phyloP scores from a whole-genome alignment of 345 rosid genomes.

The Bruguiera sexangula region DNA sequence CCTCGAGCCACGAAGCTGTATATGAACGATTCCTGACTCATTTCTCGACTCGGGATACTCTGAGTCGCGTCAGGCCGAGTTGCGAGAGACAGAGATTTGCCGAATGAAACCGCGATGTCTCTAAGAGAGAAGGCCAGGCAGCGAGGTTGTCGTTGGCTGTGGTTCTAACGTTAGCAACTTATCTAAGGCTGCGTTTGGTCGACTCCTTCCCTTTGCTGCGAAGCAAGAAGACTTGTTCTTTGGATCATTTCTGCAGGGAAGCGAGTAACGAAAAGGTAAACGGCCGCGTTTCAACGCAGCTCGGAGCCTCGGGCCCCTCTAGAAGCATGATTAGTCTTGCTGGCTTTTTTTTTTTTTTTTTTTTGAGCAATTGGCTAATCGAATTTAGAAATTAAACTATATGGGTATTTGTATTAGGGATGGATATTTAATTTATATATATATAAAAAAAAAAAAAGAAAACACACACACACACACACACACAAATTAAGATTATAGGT shows the following conservation, averaged over 20 bases:
- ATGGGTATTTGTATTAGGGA: too few species aligned
- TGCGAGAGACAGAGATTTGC: neutral
- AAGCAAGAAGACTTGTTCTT: conserved; percentile 14
- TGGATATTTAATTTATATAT: too few species aligned
- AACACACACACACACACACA: too few species aligned
- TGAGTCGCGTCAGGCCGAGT: conserved; percentile 3
- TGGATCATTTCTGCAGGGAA: too few species aligned
- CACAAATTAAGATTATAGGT: too few species aligned
- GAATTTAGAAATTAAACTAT: too few species aligned
- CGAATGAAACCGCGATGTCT: neutral
- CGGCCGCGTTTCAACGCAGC: conserved; percentile 8
- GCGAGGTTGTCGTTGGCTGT: neutral
- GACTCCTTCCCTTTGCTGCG: conserved; percentile 11
- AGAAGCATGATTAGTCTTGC: too few species aligned
- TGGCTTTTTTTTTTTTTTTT: too few species aligned
- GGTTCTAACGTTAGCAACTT: neutral
- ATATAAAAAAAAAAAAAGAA: too few species aligned
- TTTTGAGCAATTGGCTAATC: too few species aligned
- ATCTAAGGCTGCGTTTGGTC: neutral
- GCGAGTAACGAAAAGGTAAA: neutral
- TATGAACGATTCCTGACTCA: conserved; percentile 89
- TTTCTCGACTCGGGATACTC: conserved; percentile 7
- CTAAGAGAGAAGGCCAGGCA: neutral
- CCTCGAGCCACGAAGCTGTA: conserved; percentile 98
- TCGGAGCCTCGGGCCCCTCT: too few species aligned